These are phyloP conservation scores for Plectosphaerella sp. DNA, from an alignment of 2,329 filamentous ascomycete species.

Conservation along the genomic window DNA sequence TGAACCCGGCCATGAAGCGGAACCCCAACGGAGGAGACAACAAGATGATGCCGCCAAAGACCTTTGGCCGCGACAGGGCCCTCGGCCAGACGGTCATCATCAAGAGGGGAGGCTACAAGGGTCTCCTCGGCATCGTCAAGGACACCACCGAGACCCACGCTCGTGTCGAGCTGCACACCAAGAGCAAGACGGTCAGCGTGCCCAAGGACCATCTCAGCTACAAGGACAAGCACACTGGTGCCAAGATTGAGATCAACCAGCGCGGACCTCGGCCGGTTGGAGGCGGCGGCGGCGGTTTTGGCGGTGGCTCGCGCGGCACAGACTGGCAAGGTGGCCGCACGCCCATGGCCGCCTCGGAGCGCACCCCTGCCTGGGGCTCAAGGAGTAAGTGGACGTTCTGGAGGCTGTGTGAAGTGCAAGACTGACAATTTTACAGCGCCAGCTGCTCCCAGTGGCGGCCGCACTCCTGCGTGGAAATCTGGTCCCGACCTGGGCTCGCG, in stretches of 20 bases:
- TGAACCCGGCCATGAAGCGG: conserved; percentile 86
- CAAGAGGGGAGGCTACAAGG: conserved; percentile 84
- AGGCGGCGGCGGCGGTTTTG: conserved; percentile 38
- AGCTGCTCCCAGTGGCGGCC: conserved; percentile 42
- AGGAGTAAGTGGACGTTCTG: conserved; percentile 52
- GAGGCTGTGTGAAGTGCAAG: neutral
- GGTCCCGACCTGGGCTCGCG: conserved; percentile 51
- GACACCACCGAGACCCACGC: conserved; percentile 84
- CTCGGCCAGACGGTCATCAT: conserved; percentile 91
- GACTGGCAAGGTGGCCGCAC: conserved; percentile 66
- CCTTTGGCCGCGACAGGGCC: conserved; percentile 75
- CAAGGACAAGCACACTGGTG: conserved; percentile 78
- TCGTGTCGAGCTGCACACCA: conserved; percentile 89
- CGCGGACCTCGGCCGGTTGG: conserved; percentile 36
- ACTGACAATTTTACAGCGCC: conserved; percentile 41
- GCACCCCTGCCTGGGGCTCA: conserved; percentile 73
- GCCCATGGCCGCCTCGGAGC: conserved; percentile 60
- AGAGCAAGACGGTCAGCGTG: conserved; percentile 85
- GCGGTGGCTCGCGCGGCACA: conserved; percentile 40
- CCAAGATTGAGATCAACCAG: conserved; percentile 66
- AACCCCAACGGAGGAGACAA: conserved; percentile 51
- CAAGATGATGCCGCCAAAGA: conserved; percentile 65
- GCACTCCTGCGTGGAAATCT: conserved; percentile 59
- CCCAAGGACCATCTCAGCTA: conserved; percentile 77
- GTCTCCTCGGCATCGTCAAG: conserved; percentile 90